Conservation (phyloP, 2,329 filamentous ascomycete species). For the Trichoderma simmonsii region DNA sequence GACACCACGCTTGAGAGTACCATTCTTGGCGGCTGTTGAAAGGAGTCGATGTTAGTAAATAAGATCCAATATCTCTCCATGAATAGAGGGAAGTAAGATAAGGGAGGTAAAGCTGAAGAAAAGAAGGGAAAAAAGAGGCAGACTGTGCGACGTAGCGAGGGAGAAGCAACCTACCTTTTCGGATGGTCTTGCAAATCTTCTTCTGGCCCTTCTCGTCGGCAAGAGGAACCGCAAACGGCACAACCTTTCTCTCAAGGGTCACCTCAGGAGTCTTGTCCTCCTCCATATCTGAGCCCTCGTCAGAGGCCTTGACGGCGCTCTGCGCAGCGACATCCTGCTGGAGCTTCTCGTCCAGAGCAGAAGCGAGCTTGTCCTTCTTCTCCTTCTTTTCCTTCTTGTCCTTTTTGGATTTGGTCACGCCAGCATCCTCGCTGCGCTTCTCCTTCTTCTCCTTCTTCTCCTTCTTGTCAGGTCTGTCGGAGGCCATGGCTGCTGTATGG, state of each 20-base stretch:
- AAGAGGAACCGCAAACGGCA: conserved; percentile 79
- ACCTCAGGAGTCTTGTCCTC: conserved; percentile 43
- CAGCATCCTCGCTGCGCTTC: conserved; percentile 54
- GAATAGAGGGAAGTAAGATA: neutral
- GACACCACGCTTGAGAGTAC: conserved; percentile 93
- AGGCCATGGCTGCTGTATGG: conserved; percentile 39
- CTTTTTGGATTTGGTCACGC: conserved; percentile 54
- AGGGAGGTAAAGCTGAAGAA: neutral
- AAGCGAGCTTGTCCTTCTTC: conserved; percentile 52
- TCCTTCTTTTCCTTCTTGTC: conserved; percentile 73
- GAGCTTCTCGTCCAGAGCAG: conserved; percentile 63
- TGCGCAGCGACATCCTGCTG: conserved; percentile 49
- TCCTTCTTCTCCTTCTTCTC: conserved; percentile 61
- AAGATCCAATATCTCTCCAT: neutral
- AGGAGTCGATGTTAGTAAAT: neutral
- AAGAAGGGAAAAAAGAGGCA: neutral
- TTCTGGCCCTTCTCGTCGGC: conserved; percentile 73
- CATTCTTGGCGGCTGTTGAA: conserved; percentile 79
- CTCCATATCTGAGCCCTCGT: conserved; percentile 46
- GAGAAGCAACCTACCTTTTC: conserved; percentile 47
- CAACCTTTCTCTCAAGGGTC: conserved; percentile 57
- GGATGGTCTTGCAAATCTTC: conserved; percentile 57
- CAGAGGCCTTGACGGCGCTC: conserved; percentile 40
- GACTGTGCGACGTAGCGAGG: neutral
- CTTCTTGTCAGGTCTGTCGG: conserved; percentile 49